Conservation (phyloP, 1,139 yeast species). For the Scheffersomyces stambukii region DNA sequence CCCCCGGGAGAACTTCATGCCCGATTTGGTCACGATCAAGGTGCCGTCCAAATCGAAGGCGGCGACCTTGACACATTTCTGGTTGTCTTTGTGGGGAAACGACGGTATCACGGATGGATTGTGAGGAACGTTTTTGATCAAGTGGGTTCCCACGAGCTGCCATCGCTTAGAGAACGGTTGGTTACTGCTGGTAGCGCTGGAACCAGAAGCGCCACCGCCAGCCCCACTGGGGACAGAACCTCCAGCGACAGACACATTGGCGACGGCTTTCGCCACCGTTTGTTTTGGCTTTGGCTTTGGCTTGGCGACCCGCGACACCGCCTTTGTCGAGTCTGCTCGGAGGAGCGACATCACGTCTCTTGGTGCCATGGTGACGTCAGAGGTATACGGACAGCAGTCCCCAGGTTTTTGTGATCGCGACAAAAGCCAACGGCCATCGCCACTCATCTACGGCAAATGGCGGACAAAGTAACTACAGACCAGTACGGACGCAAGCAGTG, state of each 20-base stretch:
- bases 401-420: neutral
- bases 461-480: constrained; percentile 23
- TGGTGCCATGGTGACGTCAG: neutral
- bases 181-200: too few species aligned
- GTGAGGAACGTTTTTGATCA: constrained; percentile 28
- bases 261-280: too few species aligned
- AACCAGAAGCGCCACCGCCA: too few species aligned
- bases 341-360: too few species aligned
- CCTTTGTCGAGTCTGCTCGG: too few species aligned
- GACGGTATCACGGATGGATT: constrained; percentile 5
- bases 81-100: neutral
- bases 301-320: too few species aligned
- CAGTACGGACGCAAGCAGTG: constrained; percentile 66
- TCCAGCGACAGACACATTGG: too few species aligned
- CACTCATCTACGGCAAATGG: constrained; percentile 7
- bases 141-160: constrained; percentile 31
- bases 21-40: constrained; percentile 57
- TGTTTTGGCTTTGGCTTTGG: too few species aligned
- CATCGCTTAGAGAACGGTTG: constrained; percentile 16
- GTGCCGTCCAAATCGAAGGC: constrained; percentile 81
- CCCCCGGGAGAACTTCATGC: constrained; percentile 49
- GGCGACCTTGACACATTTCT: constrained; percentile 38
- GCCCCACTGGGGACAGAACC: too few species aligned
- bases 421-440: neutral
- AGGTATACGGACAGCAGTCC: too few species aligned